Conservation (phyloP, 371 early-diverging fungal genomes). For the Mortierella sp. region DNA sequence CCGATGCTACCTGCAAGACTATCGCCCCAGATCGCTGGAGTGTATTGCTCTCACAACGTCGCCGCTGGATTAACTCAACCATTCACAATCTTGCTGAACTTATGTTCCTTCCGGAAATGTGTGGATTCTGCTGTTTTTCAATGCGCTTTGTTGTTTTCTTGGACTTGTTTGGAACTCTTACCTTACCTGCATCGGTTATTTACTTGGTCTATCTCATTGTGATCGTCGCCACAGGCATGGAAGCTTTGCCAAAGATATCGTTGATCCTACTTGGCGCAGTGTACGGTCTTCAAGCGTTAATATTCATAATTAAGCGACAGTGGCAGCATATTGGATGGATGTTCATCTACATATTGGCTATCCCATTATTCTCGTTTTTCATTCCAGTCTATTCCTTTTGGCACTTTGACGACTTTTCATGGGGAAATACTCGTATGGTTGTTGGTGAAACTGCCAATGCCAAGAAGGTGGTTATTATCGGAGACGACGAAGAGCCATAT, state of each 20-base stretch:
- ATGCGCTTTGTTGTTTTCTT: conserved; percentile 95
- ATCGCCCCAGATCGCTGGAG: conserved; percentile 96
- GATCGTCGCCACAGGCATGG: conserved; percentile 67
- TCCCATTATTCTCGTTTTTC: conserved; percentile 75
- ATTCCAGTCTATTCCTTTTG: conserved; percentile 88
- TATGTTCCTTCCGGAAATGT: conserved; percentile 85
- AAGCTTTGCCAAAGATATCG: conserved; percentile 69
- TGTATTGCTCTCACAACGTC: conserved; percentile 88
- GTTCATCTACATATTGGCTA: conserved; percentile 81
- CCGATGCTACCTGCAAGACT: conserved; percentile 96
- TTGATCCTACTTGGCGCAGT: conserved; percentile 69
- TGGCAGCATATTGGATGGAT: conserved; percentile 87
- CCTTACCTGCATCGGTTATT: conserved; percentile 91
- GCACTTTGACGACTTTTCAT: conserved; percentile 93
- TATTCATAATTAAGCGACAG: conserved; percentile 64
- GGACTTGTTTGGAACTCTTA: conserved; percentile 93
- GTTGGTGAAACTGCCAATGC: conserved; percentile 74
- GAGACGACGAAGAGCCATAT: conserved; percentile 74
- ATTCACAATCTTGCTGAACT: conserved; percentile 97
- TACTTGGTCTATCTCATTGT: conserved; percentile 84
- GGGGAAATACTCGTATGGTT: conserved; percentile 88
- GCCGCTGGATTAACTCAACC: conserved; percentile 99
- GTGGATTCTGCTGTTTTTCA: conserved; percentile 97
- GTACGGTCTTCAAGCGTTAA: conserved; percentile 63
- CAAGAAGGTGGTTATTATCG: conserved; percentile 60